Evolutionary conservation across 129 eudicot species (phyloP).

Genomic region (Logfia minima): DNA sequence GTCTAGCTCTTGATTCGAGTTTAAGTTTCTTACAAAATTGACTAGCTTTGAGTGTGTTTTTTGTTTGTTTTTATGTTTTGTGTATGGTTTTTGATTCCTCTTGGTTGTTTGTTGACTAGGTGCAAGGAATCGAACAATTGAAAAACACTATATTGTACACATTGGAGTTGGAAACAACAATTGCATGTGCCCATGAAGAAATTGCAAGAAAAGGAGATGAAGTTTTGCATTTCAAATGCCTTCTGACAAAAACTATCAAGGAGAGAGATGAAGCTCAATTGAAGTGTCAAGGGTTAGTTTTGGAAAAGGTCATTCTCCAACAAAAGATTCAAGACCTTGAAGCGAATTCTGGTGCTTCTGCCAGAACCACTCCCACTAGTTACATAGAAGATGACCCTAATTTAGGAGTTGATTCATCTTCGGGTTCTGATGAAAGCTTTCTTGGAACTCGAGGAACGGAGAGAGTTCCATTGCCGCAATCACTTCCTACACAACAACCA

Average conservation of each 20-base stretch:
- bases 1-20: constrained; percentile 8
- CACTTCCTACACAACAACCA: constrained; percentile 25
- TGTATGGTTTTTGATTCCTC: constrained; percentile 7
- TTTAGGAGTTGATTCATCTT: constrained; percentile 44
- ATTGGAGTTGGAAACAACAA: constrained; percentile 68
- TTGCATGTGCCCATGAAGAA: constrained; percentile 73
- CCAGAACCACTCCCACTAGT: constrained; percentile 30
- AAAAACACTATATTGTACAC: constrained; percentile 72
- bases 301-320: constrained; percentile 59
- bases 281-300: constrained; percentile 52
- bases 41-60: not conserved
- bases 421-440: constrained; percentile 50
- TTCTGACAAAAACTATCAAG: constrained; percentile 47
- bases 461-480: constrained; percentile 16
- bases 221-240: constrained; percentile 54
- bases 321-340: constrained; percentile 48
- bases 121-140: constrained; percentile 55
- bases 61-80: not conserved
- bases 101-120: constrained; percentile 29
- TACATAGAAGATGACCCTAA: constrained; percentile 46
- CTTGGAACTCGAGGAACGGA: constrained; percentile 37
- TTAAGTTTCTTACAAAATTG: not conserved
- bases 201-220: constrained; percentile 79
- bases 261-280: constrained; percentile 73
- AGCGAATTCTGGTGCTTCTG: constrained; percentile 28